Percentiles rank a stretch among this genome's conserved stretches.
phyloP scores from a whole-genome alignment of 495 filamentous ascomycete genomes.

The Parathielavia hyrcaniae region DNA sequence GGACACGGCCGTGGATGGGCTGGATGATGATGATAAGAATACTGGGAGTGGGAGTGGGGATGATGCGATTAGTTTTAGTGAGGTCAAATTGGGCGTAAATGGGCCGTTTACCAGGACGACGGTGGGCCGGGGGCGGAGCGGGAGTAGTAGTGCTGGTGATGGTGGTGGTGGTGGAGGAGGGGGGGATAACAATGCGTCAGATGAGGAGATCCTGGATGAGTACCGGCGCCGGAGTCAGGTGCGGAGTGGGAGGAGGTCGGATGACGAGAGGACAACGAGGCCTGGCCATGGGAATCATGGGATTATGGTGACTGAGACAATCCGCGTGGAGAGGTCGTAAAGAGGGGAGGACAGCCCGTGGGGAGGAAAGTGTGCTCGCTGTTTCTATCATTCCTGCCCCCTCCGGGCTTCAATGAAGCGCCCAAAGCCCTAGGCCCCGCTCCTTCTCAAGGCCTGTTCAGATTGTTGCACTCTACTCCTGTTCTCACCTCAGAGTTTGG shows the following conservation, averaged over 20 bases:
- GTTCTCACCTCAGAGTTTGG: no score
- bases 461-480: no score
- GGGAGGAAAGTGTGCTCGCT: no score
- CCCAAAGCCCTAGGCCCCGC: no score
- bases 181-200: neutral
- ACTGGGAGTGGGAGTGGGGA: neutral
- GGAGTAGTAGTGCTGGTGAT: neutral
- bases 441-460: no score
- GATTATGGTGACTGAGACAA: constrained; percentile 13
- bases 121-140: neutral
- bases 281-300: neutral
- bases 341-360: no score
- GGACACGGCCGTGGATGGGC: neutral
- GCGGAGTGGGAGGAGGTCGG: neutral
- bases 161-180: no score
- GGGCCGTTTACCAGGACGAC: constrained; percentile 14
- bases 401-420: no score
- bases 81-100: constrained; percentile 12
- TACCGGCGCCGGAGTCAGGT: constrained; percentile 8
- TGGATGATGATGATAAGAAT: no score
- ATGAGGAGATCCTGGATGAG: constrained; percentile 14
- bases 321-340: constrained; percentile 11
- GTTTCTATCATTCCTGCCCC: no score
- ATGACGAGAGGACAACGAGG: neutral
- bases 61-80: constrained; percentile 11